Percentiles rank a stretch among this genome's conserved stretches.
Evolutionary conservation across 495 filamentous ascomycete species (phyloP).

Genomic region (Penicillium flavigenum): DNA sequence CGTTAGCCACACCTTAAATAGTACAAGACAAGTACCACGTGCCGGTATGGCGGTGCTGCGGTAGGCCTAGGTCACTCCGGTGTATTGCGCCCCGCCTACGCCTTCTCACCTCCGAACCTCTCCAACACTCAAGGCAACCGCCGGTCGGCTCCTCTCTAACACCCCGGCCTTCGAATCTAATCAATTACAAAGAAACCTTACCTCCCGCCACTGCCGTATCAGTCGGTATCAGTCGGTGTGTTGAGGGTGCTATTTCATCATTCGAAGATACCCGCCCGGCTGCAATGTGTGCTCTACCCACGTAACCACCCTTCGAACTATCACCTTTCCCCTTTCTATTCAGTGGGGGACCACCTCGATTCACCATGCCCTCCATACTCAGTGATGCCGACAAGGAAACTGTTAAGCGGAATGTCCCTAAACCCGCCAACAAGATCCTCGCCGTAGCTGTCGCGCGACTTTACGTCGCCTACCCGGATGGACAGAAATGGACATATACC

Average conservation of each 20-base stretch:
- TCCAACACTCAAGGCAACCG: conserved; percentile 29
- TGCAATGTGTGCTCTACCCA: conserved; percentile 38
- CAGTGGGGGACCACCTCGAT: conserved; percentile 13
- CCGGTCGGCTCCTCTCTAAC: conserved; percentile 29
- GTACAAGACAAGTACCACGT: conserved; percentile 28
- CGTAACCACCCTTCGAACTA: conserved; percentile 16
- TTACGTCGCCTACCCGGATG: conserved; percentile 88
- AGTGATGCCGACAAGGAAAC: conserved; percentile 89
- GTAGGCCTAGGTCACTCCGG: conserved; percentile 18
- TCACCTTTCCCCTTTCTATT: conserved; percentile 8
- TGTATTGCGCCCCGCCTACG: conserved; percentile 23
- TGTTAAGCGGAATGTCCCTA: conserved; percentile 87
- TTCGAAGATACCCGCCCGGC: conserved; percentile 16
- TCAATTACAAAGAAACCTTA: background rate
- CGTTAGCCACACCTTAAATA: conserved; percentile 7
- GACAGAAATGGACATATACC: conserved; percentile 86
- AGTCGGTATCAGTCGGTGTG: conserved; percentile 18
- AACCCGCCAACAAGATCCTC: conserved; percentile 91
- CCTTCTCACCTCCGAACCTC: conserved; percentile 19
- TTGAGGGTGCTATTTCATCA: conserved; percentile 15
- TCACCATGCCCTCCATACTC: conserved; percentile 81
- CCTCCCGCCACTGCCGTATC: conserved; percentile 10
- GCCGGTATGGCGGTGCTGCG: conserved; percentile 19
- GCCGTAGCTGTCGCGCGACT: conserved; percentile 90
- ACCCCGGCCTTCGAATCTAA: background rate